Conservation (phyloP, 371 early-diverging fungal species). For the Haplosporangium sp. region DNA sequence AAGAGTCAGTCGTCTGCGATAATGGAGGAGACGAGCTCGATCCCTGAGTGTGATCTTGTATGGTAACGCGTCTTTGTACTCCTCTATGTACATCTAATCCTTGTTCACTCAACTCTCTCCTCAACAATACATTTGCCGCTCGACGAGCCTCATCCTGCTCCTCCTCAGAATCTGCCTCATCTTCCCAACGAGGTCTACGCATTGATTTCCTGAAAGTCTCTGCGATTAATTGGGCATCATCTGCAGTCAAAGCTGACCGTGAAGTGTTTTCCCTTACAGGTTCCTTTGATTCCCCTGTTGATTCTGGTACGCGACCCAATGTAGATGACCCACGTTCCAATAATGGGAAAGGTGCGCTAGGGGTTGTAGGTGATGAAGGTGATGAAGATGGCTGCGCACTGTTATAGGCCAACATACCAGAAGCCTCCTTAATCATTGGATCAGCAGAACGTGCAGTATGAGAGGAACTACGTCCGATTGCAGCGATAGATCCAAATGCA, state of each 20-base stretch:
- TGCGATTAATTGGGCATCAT: conserved; percentile 45
- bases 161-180: conserved; percentile 22
- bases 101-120: conserved; percentile 46
- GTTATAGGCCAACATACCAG: conserved; percentile 20
- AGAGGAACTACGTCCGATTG: conserved; percentile 32
- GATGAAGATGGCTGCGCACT: conserved; percentile 5
- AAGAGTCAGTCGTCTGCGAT: conserved; percentile 3
- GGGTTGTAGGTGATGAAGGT: neutral
- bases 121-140: conserved; percentile 37
- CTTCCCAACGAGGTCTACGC: conserved; percentile 47
- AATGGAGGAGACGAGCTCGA: conserved; percentile 23
- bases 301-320: conserved; percentile 3
- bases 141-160: conserved; percentile 32
- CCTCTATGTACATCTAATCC: conserved; percentile 47
- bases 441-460: conserved; percentile 36
- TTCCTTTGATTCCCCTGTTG: neutral
- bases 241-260: conserved; percentile 22
- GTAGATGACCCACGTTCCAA: conserved; percentile 25
- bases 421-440: conserved; percentile 34
- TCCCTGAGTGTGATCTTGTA: conserved; percentile 26
- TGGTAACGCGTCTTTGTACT: conserved; percentile 48
- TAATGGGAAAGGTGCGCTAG: conserved; percentile 16
- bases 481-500: conserved; percentile 3
- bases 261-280: too few relatives aligned
- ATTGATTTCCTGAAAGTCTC: conserved; percentile 53